phyloP scores from a whole-genome alignment of 2,329 filamentous ascomycete genomes.

The Aspergillus amoenus region DNA sequence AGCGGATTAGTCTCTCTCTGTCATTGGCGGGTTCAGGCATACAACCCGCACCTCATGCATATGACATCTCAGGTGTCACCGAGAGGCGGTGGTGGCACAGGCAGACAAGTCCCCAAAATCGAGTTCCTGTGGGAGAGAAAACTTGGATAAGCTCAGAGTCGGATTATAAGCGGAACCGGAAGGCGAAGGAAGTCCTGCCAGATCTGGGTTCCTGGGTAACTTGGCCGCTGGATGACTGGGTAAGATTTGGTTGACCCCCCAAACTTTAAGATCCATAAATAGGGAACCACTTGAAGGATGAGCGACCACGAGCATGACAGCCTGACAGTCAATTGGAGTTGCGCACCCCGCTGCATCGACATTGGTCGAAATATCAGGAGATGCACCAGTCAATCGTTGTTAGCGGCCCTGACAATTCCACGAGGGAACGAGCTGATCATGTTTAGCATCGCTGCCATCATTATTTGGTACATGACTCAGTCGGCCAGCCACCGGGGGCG shows the following conservation, averaged over 20 bases:
- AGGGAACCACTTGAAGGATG: not conserved
- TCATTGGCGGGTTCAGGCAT: constrained; percentile 19
- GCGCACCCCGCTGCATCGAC: not conserved
- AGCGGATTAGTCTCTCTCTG: constrained; percentile 7
- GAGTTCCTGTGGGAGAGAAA: not conserved
- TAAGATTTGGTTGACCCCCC: not conserved
- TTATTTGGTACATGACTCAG: constrained; percentile 11
- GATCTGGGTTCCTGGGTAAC: not conserved
- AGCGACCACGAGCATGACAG: constrained; percentile 7
- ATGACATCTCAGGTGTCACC: constrained; percentile 30
- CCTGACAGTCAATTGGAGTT: not conserved
- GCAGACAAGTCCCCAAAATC: not conserved
- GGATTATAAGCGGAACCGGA: not conserved
- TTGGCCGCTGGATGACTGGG: not conserved
- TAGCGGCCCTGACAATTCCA: not conserved
- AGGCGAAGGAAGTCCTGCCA: not conserved
- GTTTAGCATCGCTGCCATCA: not conserved
- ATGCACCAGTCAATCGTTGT: not conserved
- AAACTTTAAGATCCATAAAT: constrained; percentile 7
- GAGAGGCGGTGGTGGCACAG: not conserved
- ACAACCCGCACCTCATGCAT: constrained; percentile 26
- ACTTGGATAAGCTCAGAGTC: not conserved
- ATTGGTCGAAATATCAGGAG: not conserved
- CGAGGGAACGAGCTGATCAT: not conserved
- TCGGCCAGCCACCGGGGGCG: not conserved